phyloP scores from a whole-genome alignment of 2,329 filamentous ascomycete genomes.

The Alternaria sp. region DNA sequence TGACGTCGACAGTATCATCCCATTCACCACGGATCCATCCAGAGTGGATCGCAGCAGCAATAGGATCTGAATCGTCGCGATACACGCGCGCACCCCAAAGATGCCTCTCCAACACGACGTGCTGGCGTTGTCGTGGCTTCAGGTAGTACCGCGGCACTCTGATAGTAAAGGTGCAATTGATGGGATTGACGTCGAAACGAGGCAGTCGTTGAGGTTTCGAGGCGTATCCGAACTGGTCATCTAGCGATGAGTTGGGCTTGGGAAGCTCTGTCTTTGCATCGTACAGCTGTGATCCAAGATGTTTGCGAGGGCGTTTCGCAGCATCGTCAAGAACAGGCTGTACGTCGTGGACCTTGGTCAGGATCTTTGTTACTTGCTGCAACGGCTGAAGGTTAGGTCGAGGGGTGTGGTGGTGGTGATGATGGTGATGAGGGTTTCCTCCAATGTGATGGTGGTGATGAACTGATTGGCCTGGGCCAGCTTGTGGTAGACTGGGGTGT shows the following conservation, averaged over 20 bases:
- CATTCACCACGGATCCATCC: constrained; percentile 93
- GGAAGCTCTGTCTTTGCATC: constrained; percentile 66
- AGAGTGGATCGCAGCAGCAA: constrained; percentile 90
- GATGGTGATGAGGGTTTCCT: constrained; percentile 44
- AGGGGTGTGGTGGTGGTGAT: constrained; percentile 41
- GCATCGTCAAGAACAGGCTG: constrained; percentile 72
- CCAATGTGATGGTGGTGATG: constrained; percentile 51
- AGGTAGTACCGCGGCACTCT: constrained; percentile 84
- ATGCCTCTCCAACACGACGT: constrained; percentile 80
- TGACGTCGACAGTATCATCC: constrained; percentile 75
- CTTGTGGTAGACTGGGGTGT: constrained; percentile 39
- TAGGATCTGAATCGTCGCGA: constrained; percentile 91
- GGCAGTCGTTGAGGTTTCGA: constrained; percentile 75
- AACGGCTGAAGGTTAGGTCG: constrained; percentile 30
- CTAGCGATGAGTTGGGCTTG: constrained; percentile 49
- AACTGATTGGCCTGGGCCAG: constrained; percentile 33
- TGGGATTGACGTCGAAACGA: constrained; percentile 73
- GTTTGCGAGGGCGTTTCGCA: constrained; percentile 72
- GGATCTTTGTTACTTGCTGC: constrained; percentile 60
- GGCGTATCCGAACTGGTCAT: constrained; percentile 63
- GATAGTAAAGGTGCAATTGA: constrained; percentile 87
- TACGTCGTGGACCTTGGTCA: constrained; percentile 64
- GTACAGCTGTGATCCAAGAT: constrained; percentile 87
- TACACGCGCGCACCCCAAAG: constrained; percentile 96
- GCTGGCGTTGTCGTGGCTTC: constrained; percentile 71